Evolutionary conservation across 345 rosid genomes (phyloP).

Genomic region (Pistacia atlantica): DNA sequence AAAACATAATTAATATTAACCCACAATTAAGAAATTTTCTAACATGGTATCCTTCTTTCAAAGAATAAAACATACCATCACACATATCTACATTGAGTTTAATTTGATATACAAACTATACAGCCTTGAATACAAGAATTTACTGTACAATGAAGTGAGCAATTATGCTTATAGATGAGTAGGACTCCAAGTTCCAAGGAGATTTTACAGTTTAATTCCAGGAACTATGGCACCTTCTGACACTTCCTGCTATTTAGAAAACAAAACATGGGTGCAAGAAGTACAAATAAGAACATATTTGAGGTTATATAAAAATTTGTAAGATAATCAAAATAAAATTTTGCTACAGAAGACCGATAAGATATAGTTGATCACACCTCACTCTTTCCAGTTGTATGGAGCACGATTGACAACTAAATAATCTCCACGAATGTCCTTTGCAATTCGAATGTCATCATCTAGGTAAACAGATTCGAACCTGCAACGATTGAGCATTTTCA

Average conservation of each 20-base stretch:
- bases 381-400: conserved; percentile 39
- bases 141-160: background rate
- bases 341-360: background rate
- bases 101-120: background rate
- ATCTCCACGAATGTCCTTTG: conserved; percentile 42
- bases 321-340: background rate
- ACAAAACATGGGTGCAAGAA: background rate
- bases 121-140: background rate
- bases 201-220: background rate
- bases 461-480: conserved; percentile 44
- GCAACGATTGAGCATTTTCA: background rate
- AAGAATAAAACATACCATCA: background rate
- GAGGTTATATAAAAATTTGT: background rate
- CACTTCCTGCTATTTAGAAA: background rate
- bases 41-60: background rate
- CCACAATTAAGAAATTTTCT: no score
- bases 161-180: background rate
- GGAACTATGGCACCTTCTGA: background rate
- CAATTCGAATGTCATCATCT: conserved; percentile 42
- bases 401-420: conserved; percentile 37
- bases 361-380: conserved; percentile 12
- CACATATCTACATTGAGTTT: background rate
- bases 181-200: background rate
- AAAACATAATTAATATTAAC: no score
- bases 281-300: background rate